Evolutionary conservation across 305 asterid genomes (phyloP).

Genomic region (Fraxinus ornus): DNA sequence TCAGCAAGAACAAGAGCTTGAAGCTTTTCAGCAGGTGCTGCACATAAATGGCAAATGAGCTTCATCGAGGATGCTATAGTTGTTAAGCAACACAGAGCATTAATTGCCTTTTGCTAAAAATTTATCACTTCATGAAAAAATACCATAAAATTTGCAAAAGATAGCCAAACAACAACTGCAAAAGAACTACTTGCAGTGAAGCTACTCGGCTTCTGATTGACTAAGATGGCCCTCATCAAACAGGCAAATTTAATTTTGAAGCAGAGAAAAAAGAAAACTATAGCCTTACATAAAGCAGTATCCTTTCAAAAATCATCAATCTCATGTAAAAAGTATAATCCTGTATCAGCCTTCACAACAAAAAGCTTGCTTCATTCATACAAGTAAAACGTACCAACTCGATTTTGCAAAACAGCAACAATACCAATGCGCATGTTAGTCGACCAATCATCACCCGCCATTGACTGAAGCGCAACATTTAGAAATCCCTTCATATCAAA

Average conservation of each 20-base stretch:
- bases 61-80: background rate
- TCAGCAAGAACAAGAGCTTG: conserved; percentile 85
- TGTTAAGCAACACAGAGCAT: background rate
- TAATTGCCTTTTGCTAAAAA: background rate
- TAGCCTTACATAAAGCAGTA: background rate
- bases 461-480: conserved; percentile 45
- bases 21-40: conserved; percentile 73
- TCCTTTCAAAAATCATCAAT: background rate
- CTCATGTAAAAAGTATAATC: background rate
- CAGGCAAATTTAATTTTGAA: background rate
- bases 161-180: conserved; percentile 3
- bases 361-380: background rate
- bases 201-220: background rate
- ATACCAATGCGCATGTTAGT: conserved; percentile 63
- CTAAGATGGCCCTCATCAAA: conserved; percentile 12
- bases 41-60: conserved; percentile 33
- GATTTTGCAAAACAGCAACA: conserved; percentile 73
- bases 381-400: conserved; percentile 63
- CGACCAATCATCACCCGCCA: conserved; percentile 48
- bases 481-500: conserved; percentile 53
- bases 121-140: background rate
- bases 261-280: background rate
- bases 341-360: background rate
- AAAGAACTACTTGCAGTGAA: conserved; percentile 11
- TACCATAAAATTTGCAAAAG: background rate